Percentiles rank a stretch among this genome's conserved stretches.
These are phyloP conservation scores for Phycomyces nitens DNA, from an alignment of 192 early-diverging fungal genomes.

Conservation along the genomic window DNA sequence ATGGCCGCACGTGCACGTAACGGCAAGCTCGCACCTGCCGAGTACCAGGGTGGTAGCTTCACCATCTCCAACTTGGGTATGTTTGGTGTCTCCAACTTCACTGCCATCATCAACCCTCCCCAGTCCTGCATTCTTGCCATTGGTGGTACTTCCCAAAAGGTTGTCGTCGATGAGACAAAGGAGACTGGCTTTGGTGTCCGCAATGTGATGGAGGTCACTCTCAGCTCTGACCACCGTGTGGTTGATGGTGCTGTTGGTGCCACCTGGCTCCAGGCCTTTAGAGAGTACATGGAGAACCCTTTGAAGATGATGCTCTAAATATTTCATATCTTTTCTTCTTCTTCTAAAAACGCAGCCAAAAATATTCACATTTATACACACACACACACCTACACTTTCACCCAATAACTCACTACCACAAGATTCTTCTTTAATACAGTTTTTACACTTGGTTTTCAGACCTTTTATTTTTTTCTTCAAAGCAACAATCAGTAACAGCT, in stretches of 20 bases:
- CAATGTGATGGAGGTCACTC: slow-evolving; percentile 80
- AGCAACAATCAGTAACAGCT: too few relatives aligned
- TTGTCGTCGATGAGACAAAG: slow-evolving; percentile 58
- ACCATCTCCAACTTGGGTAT: slow-evolving; percentile 98
- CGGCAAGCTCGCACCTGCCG: slow-evolving; percentile 88
- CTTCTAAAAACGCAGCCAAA: background rate
- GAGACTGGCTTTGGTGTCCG: slow-evolving; percentile 69
- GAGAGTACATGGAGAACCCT: slow-evolving; percentile 92
- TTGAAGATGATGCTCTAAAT: slow-evolving; percentile 87
- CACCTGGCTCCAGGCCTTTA: slow-evolving; percentile 86
- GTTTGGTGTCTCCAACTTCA: slow-evolving; percentile 92
- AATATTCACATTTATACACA: too few relatives aligned
- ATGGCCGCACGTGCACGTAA: slow-evolving; percentile 80
- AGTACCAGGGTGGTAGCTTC: slow-evolving; percentile 96
- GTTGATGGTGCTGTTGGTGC: slow-evolving; percentile 94
- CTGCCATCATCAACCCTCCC: slow-evolving; percentile 97
- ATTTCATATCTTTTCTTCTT: slow-evolving; percentile 6
- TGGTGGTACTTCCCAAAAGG: slow-evolving; percentile 73
- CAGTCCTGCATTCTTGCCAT: slow-evolving; percentile 92
- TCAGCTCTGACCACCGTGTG: slow-evolving; percentile 89
- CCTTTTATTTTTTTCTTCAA: background rate
- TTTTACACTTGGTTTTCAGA: too few relatives aligned
- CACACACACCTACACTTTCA: too few relatives aligned
- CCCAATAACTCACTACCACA: too few relatives aligned
- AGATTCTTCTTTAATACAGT: too few relatives aligned